Percentiles rank a stretch among this genome's conserved stretches.
Evolutionary conservation across 768 basidiomycete species (phyloP).

Genomic region (Suillus subaureus): DNA sequence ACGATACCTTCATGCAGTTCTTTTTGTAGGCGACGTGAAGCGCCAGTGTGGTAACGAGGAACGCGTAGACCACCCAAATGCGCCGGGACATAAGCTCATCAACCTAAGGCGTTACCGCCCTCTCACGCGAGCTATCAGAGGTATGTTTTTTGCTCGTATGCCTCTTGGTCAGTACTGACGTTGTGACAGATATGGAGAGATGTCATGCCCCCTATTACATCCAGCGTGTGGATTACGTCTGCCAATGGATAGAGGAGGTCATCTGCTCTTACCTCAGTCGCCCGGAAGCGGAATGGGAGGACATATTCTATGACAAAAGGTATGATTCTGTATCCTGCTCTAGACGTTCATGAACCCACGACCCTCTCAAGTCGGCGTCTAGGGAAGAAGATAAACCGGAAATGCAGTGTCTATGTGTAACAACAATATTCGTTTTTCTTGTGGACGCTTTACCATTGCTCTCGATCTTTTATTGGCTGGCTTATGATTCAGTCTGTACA

Average conservation of each 20-base stretch:
- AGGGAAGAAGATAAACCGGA: not conserved
- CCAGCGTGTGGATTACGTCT: conserved; percentile 35
- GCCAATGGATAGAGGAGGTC: conserved; percentile 42
- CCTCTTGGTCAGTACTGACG: conserved; percentile 2
- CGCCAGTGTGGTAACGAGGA: conserved; percentile 35
- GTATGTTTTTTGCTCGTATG: conserved; percentile 23
- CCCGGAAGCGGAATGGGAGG: conserved; percentile 30
- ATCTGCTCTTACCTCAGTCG: conserved; percentile 29
- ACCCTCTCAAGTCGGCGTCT: not conserved
- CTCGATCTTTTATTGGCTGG: not conserved
- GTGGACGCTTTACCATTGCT: not conserved
- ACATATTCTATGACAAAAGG: conserved; percentile 31
- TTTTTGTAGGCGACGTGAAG: conserved; percentile 34
- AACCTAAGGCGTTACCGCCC: conserved; percentile 42
- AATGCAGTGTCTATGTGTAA: not conserved
- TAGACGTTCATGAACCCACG: not conserved
- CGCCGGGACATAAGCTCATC: conserved; percentile 34
- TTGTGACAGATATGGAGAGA: conserved; percentile 46
- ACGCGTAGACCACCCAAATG: conserved; percentile 27
- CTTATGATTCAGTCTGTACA: not conserved
- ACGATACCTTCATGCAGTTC: conserved; percentile 20
- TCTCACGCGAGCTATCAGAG: conserved; percentile 42
- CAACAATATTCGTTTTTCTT: not conserved
- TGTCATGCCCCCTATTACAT: conserved; percentile 47
- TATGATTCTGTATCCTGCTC: conserved; percentile 13